Evolutionary conservation across 305 asterid genomes (phyloP).

Genomic region (Galium porrigens): DNA sequence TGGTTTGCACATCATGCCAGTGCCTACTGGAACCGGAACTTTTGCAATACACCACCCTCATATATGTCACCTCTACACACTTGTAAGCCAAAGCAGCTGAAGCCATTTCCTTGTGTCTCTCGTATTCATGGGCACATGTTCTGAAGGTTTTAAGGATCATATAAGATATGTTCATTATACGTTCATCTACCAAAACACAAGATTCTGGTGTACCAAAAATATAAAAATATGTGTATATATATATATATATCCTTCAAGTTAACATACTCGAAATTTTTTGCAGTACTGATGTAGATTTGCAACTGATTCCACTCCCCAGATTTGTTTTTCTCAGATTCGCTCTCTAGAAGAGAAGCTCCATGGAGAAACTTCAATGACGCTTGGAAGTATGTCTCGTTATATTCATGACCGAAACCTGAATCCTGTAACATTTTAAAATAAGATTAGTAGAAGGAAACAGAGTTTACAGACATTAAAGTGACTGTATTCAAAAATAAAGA

Average conservation of each 20-base stretch:
- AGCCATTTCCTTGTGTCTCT: conserved; percentile 56
- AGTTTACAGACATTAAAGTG: not conserved
- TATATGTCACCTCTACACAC: conserved; percentile 75
- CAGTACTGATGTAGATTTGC: conserved; percentile 51
- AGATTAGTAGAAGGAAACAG: conserved; percentile 3
- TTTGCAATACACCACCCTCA: conserved; percentile 65
- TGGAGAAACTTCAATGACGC: conserved; percentile 73
- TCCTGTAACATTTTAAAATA: conserved; percentile 31
- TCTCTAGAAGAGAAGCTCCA: conserved; percentile 72
- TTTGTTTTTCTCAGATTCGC: conserved; percentile 35
- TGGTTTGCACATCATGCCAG: conserved; percentile 56
- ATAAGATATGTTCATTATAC: not conserved
- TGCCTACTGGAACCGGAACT: conserved; percentile 35
- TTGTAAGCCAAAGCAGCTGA: conserved; percentile 82
- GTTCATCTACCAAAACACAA: not conserved
- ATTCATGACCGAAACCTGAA: conserved; percentile 60
- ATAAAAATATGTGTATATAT: too few relatives aligned
- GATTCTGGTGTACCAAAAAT: not conserved
- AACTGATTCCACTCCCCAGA: conserved; percentile 44
- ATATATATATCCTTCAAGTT: not conserved
- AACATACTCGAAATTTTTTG: conserved; percentile 75
- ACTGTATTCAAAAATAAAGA: not conserved
- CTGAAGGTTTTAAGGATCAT: conserved; percentile 34
- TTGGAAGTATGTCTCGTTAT: conserved; percentile 59
- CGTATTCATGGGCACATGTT: conserved; percentile 60